phyloP scores from a whole-genome alignment of 1,284 basidiomycete genomes.

The Trichosporon coremiiforme region DNA sequence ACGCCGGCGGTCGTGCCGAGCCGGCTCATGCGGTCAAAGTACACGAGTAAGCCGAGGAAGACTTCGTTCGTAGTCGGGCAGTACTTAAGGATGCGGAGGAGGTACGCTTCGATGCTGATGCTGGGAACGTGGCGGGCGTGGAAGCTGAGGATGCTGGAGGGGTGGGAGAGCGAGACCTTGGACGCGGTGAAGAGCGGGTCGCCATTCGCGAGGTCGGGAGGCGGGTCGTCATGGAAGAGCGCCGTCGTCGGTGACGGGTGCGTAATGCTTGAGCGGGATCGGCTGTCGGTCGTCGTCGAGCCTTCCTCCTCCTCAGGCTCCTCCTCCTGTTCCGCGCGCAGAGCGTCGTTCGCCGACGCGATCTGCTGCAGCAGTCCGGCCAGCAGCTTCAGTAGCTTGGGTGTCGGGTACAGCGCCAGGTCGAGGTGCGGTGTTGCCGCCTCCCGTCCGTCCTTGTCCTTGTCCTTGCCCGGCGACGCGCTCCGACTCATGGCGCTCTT shows the following conservation, averaged over 20 bases:
- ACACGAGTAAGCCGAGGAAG: slow-evolving; percentile 89
- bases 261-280: slow-evolving; percentile 21
- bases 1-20: slow-evolving; percentile 46
- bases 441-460: neutral
- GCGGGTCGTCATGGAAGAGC: slow-evolving; percentile 38
- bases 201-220: slow-evolving; percentile 48
- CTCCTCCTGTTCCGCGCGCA: slow-evolving; percentile 51
- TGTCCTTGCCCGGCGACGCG: slow-evolving; percentile 20
- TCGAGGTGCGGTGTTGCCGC: slow-evolving; percentile 57
- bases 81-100: slow-evolving; percentile 94
- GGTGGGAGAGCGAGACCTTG: slow-evolving; percentile 70
- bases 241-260: slow-evolving; percentile 46
- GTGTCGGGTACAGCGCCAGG: slow-evolving; percentile 61
- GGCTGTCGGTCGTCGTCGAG: slow-evolving; percentile 18
- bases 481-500: slow-evolving; percentile 27
- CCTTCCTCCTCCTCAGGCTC: slow-evolving; percentile 31
- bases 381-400: slow-evolving; percentile 79
- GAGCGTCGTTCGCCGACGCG: slow-evolving; percentile 80
- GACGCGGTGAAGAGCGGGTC: slow-evolving; percentile 66
- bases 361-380: slow-evolving; percentile 88
- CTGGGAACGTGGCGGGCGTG: slow-evolving; percentile 94
- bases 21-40: slow-evolving; percentile 81
- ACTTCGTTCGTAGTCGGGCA: slow-evolving; percentile 98
- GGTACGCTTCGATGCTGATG: slow-evolving; percentile 91
- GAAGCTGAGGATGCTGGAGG: slow-evolving; percentile 83